Conservation (phyloP, 331 rosid species). For the Malus hybrid region DNA sequence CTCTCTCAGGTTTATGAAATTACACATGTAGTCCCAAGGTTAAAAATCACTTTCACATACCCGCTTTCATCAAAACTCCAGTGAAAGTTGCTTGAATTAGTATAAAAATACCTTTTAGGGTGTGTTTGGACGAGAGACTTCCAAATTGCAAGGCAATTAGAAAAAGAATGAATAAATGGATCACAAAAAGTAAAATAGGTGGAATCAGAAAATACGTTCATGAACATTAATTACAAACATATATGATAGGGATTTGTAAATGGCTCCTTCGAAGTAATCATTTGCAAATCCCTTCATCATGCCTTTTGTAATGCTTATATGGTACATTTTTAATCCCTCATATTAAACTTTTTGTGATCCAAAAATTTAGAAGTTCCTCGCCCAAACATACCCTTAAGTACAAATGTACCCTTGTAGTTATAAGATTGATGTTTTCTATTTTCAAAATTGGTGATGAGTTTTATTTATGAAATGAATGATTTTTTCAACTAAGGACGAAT, state of each 20-base stretch:
- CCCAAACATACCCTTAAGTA: neutral
- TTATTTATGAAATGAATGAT: too few relatives aligned
- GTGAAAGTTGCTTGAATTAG: neutral
- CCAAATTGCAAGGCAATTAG: too few relatives aligned
- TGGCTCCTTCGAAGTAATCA: neutral
- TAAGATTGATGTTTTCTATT: too few relatives aligned
- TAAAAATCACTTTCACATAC: neutral
- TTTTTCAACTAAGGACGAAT: neutral
- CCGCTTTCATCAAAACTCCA: neutral
- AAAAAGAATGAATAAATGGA: too few relatives aligned
- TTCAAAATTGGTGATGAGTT: neutral
- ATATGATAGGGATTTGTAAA: too few relatives aligned
- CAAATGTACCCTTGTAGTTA: neutral
- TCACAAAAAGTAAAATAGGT: too few relatives aligned
- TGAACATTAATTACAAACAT: too few relatives aligned
- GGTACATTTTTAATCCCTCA: too few relatives aligned
- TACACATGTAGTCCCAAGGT: too few relatives aligned
- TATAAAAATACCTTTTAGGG: neutral
- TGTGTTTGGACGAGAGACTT: too few relatives aligned
- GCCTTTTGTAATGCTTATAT: neutral
- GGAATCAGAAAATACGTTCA: too few relatives aligned
- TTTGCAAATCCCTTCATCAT: neutral
- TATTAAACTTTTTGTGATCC: neutral
- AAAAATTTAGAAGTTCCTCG: too few relatives aligned
- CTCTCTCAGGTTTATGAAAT: neutral